Base-by-base conservation (phyloP, 306 rosid species). In the Dryas alaskensis region DNA sequence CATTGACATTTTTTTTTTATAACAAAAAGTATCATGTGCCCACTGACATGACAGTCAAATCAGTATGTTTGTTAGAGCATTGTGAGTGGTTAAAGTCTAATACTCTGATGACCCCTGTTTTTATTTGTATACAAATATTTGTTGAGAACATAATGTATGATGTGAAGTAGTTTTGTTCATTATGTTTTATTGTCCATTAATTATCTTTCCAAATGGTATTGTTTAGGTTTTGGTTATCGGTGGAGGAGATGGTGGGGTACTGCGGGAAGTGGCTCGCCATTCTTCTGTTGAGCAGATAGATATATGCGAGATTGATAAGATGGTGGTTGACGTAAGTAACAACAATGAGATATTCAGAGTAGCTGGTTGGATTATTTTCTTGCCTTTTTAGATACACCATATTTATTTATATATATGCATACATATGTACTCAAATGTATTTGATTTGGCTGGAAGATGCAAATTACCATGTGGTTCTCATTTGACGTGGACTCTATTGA, bases 181-280 rank as follows among this genome's bases (percentile, higher is more conserved):
- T 47, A 7, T 39, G 17, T 4, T 79, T 27, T 39, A 31, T 63
- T 25, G 37, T 60, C 40, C 44, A 46, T 64, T 72, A 43, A 48
- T 77, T 73, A 49, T 53, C 79, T 86, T 37, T 48, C 72, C 47
- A 27, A 60, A 22, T 68, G 59, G 51, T 73, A 60, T 27, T 31
- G 51, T 58, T 70, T 80, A 95, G 99, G 93, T 95, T 86, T 84
- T 95, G 91, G 98, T 95, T 77, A 95, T 95, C 58, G 99, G 99
- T 57, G 99, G 99, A 71, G 99, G 99, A 74, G 99, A 95, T 73
- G 98, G 99, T 65, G 99, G 99, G n/a, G 99, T 95, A 54, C 49
- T 95, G 68, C 88, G 99, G 76, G 99, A 95, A 89, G 96, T 95
- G 61, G 69, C 99, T 82, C 98, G 99, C 16, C 92, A 95, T 85